phyloP scores from a whole-genome alignment of 352 stramenopile genomes.

The Nothophytophthora sp. region DNA sequence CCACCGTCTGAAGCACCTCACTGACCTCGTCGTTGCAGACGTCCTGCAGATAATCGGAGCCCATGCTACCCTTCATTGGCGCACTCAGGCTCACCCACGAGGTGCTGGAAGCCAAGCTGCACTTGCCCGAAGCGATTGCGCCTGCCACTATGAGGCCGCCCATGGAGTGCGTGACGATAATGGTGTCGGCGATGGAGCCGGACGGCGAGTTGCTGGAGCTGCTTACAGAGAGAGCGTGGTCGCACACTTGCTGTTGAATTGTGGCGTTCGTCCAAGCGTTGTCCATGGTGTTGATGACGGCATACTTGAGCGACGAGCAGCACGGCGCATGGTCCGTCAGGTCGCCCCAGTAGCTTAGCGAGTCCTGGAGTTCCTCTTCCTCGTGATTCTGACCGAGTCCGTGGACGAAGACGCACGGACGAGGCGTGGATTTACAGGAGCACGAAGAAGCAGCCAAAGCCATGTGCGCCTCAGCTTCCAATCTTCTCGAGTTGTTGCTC shows the following conservation, averaged over 20 bases:
- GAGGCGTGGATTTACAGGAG: conserved; percentile 30
- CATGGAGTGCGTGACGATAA: conserved; percentile 53
- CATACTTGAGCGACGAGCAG: conserved; percentile 41
- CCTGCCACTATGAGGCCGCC: conserved; percentile 37
- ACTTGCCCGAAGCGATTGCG: conserved; percentile 46
- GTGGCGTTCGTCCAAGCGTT: conserved; percentile 29
- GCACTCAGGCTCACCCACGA: conserved; percentile 23
- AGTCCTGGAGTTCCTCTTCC: conserved; percentile 22
- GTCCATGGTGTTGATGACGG: conserved; percentile 30
- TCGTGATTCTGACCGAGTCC: conserved; percentile 23
- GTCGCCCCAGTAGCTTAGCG: conserved; percentile 30
- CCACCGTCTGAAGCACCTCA: conserved; percentile 8
- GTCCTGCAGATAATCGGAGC: conserved; percentile 22
- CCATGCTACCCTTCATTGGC: conserved; percentile 28
- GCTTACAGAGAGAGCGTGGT: conserved; percentile 34
- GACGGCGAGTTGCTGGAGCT: conserved; percentile 9
- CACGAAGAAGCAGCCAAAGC: conserved; percentile 17
- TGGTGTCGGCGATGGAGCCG: conserved; percentile 34
- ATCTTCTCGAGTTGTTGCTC: conserved; percentile 11
- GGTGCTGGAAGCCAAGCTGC: conserved; percentile 41
- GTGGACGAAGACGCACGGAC: conserved; percentile 50
- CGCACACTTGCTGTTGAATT: conserved; percentile 38
- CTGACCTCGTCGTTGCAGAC: conserved; percentile 6
- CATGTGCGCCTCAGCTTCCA: conserved; percentile 3
- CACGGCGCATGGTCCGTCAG: conserved; percentile 37